Base-by-base conservation (phyloP, 179 eudicot species). In the Heliamphora pulchella region DNA sequence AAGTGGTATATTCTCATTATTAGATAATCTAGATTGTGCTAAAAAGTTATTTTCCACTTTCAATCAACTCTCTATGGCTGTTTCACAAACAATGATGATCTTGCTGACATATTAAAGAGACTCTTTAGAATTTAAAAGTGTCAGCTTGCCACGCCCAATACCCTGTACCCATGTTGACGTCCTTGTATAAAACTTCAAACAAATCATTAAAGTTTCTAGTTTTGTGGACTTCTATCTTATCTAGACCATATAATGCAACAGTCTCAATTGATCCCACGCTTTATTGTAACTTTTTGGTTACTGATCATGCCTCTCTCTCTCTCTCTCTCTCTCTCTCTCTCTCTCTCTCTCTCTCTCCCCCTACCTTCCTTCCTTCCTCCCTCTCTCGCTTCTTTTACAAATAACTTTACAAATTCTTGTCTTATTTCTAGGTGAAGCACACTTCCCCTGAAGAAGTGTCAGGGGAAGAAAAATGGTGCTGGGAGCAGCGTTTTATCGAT, bases 401-500 rank as follows among this genome's bases (percentile, higher is more conserved):
- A 31, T 31, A 31, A 31, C 31, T 31, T 31, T 31, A 31, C 31
- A 31, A 31, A 8, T 10, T 63, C 18, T 70, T 39, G 18, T 2
- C 47, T 20, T 48, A 5, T 67, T 78, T 82, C 41, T 80, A 96
- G 98, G 98, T 90, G 81, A 93, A 94, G 86, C 89, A 87, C 80
- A 83, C 81, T 82, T 82, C 91, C 55, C 81, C 81, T 53, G 89
- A 74, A 79, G 68, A 85, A 46, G 20, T 66, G 31, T 53, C 74
- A 15, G 88, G 85, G 74, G 92, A 88, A 80, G 98, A 95, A 87
- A 83, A 80, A 15, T 94, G 99, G 99, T 96, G 99, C 89, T 95
- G 98, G 98, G 92, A 92, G 81, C 83, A 89, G 89, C 90, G 82
- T 72, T 85, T 82, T 81, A 59, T 87, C 59, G 88, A 89, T 91